Percentiles rank a stretch among this genome's conserved stretches.
Conservation (phyloP, 2,329 filamentous ascomycete species). For the Fusarium brachygibbosum region DNA sequence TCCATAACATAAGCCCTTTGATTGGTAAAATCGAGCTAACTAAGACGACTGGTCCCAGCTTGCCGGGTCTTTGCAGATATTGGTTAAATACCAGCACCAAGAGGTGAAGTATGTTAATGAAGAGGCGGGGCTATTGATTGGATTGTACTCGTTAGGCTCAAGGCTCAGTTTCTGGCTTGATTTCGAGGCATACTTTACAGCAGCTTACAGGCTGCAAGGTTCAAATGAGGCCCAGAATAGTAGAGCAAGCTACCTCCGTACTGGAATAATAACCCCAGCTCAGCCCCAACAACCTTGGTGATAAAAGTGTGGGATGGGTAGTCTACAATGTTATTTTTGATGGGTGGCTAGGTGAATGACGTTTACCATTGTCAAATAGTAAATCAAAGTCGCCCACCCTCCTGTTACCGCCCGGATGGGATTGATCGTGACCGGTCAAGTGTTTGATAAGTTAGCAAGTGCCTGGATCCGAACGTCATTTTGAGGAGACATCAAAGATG, state of each 20-base stretch:
- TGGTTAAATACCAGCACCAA: background rate
- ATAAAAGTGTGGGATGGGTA: constrained; percentile 16
- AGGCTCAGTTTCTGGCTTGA: constrained; percentile 15
- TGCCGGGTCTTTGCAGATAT: constrained; percentile 25
- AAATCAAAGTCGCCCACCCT: constrained; percentile 46
- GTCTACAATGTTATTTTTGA: constrained; percentile 1
- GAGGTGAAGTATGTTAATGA: background rate
- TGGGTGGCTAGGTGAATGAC: constrained; percentile 25
- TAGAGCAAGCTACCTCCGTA: background rate
- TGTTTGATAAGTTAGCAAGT: constrained; percentile 37
- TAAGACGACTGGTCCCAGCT: constrained; percentile 28
- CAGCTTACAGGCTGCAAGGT: constrained; percentile 18
- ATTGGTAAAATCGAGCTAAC: constrained; percentile 17
- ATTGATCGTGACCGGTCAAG: constrained; percentile 39
- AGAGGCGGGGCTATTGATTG: constrained; percentile 14
- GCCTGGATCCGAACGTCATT: constrained; percentile 29
- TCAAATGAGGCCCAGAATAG: constrained; percentile 38
- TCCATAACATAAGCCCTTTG: background rate
- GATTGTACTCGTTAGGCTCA: constrained; percentile 8
- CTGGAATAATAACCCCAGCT: background rate
- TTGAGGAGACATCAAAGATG: constrained; percentile 35
- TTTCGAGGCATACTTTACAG: constrained; percentile 22
- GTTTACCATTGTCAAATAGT: constrained; percentile 55
- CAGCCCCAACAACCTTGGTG: constrained; percentile 17
- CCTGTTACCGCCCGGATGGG: constrained; percentile 42